These are phyloP conservation scores for Metschnikowia anglica DNA, from an alignment of 805 yeast genomes.

Conservation along the genomic window DNA sequence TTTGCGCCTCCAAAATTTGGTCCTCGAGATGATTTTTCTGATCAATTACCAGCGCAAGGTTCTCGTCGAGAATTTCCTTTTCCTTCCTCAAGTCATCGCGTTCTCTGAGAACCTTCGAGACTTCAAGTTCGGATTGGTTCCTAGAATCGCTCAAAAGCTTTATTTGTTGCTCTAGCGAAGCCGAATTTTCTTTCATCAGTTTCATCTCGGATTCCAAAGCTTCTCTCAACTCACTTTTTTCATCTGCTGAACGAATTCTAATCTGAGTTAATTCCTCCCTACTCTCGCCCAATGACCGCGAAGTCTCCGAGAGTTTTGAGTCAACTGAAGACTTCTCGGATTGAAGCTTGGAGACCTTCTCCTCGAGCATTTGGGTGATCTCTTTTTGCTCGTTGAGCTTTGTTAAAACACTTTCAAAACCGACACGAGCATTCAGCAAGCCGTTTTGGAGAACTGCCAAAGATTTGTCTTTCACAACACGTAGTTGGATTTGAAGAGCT, in stretches of 20 bases:
- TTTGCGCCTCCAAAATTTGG: not conserved
- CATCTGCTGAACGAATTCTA: not conserved
- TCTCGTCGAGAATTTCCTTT: not conserved
- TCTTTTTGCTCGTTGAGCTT: not conserved
- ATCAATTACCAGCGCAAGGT: not conserved
- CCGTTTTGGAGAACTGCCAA: not conserved
- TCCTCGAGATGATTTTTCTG: not conserved
- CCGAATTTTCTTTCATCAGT: too few species aligned
- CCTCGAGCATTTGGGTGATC: not conserved
- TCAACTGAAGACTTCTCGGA: not conserved
- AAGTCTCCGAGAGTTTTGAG: not conserved
- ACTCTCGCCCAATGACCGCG: not conserved
- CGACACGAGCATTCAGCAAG: conserved; percentile 1
- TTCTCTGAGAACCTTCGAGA: not conserved
- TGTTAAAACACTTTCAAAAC: not conserved
- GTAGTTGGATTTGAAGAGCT: not conserved
- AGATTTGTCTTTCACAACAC: not conserved
- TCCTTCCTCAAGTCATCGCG: not conserved
- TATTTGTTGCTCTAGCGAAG: too few species aligned
- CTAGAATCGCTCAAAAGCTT: too few species aligned
- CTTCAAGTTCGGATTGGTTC: not conserved
- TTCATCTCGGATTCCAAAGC: not conserved
- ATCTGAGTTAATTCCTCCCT: not conserved
- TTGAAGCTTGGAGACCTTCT: not conserved
- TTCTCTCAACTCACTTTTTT: not conserved